A percentile compares a stretch with the other conserved stretches of the same genome.
Conservation (phyloP, 2,329 filamentous ascomycete genomes). For the Fusarium torreyae region DNA sequence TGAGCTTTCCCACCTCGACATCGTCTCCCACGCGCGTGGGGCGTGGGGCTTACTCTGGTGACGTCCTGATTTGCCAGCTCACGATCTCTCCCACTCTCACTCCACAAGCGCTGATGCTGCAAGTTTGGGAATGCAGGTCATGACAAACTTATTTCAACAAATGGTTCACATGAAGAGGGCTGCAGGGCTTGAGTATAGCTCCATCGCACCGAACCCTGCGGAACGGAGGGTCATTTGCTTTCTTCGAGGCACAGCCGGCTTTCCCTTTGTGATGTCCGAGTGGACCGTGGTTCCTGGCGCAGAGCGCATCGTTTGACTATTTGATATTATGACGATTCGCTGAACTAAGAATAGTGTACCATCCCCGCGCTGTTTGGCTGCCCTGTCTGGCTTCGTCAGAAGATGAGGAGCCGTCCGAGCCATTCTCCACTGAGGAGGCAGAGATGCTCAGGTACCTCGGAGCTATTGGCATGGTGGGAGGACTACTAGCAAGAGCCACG, state of each 20-base stretch:
- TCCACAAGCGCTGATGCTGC: conserved; percentile 50
- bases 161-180: conserved; percentile 44
- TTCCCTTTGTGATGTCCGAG: conserved; percentile 25
- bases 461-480: conserved; percentile 29
- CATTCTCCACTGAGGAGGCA: conserved; percentile 49
- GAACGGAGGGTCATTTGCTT: conserved; percentile 25
- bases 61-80: conserved; percentile 48
- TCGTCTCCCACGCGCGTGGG: conserved; percentile 49
- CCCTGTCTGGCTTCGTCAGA: conserved; percentile 33
- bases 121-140: conserved; percentile 44
- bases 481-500: conserved; percentile 35
- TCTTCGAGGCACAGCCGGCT: conserved; percentile 30
- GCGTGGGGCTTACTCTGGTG: conserved; percentile 47
- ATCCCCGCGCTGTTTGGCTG: conserved; percentile 45
- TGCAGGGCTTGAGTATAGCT: conserved; percentile 32
- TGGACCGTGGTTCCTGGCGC: conserved; percentile 44
- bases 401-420: conserved; percentile 42
- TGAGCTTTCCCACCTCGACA: conserved; percentile 41
- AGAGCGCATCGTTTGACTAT: conserved; percentile 30
- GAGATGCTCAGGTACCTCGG: conserved; percentile 46
- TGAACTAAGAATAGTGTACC: conserved; percentile 48
- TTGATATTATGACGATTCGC: conserved; percentile 45
- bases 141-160: conserved; percentile 51
- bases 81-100: conserved; percentile 49
- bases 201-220: conserved; percentile 33